Percentiles rank a stretch among this genome's conserved stretches.
These are phyloP conservation scores for Dryadomyces sulphureus DNA, from an alignment of 2,329 filamentous ascomycete species.

Conservation along the genomic window DNA sequence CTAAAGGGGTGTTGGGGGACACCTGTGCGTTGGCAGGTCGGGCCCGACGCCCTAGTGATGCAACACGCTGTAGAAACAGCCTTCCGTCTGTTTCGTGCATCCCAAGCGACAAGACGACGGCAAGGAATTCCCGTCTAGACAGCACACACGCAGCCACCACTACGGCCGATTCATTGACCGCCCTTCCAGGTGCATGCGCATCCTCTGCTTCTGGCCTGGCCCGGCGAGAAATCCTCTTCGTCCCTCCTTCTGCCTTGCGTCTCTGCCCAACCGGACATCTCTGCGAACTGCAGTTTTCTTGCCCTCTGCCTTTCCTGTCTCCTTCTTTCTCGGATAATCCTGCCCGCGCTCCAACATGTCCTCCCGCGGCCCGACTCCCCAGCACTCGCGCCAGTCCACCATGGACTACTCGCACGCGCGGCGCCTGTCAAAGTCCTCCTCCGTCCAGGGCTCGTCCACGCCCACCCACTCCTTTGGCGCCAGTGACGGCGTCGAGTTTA, in stretches of 20 bases:
- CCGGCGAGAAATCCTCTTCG: background rate
- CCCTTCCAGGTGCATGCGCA: background rate
- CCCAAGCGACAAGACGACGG: background rate
- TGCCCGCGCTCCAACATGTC: conserved; percentile 3
- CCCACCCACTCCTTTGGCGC: conserved; percentile 27
- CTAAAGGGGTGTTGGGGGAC: too few species aligned
- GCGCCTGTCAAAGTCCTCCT: conserved; percentile 31
- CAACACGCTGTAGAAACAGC: conserved; percentile 6
- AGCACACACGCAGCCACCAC: background rate
- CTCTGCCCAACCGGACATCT: background rate
- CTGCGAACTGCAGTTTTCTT: background rate
- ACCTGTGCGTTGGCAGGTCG: too few species aligned
- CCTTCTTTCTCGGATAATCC: background rate
- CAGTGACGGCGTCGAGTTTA: conserved; percentile 22
- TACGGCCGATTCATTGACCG: background rate
- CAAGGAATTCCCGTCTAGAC: background rate
- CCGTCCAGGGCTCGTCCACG: conserved; percentile 31
- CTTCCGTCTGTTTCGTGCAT: background rate
- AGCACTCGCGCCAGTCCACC: conserved; percentile 44
- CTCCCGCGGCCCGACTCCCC: conserved; percentile 22
- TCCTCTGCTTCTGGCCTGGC: background rate
- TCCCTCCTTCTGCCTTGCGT: background rate
- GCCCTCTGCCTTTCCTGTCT: background rate
- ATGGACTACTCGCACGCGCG: conserved; percentile 34
- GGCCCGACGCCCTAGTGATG: conserved; percentile 2